Evolutionary conservation across 1,284 basidiomycete species (phyloP).

Genomic region (Entoloma clypeatum): DNA sequence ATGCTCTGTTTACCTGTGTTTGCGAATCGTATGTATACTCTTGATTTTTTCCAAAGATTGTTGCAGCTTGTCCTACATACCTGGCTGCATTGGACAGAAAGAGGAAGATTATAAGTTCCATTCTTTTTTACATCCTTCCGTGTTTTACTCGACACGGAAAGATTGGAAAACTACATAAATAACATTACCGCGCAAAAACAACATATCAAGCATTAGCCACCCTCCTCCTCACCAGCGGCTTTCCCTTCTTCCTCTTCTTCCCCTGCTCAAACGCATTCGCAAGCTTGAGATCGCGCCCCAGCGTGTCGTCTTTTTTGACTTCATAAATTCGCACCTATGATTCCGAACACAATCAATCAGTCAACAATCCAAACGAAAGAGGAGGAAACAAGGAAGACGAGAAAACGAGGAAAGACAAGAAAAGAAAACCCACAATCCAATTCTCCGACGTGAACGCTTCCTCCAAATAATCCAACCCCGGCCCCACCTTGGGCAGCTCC

Average conservation of each 20-base stretch:
- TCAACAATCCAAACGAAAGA: no score
- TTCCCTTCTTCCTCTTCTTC: slow-evolving; percentile 80
- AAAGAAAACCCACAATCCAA: slow-evolving; percentile 75
- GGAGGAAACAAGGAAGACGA: slow-evolving; percentile 3
- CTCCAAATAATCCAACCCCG: slow-evolving; percentile 84
- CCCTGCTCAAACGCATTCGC: slow-evolving; percentile 85
- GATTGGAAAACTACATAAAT: no score
- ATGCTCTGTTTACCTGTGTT: no score
- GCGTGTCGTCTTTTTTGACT: slow-evolving; percentile 91
- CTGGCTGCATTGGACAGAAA: no score
- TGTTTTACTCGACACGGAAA: no score
- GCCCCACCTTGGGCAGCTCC: slow-evolving; percentile 69
- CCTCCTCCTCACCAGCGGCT: slow-evolving; percentile 58
- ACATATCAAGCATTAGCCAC: slow-evolving; percentile 35
- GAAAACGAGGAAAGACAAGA: slow-evolving; percentile 3
- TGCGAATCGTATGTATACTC: no score
- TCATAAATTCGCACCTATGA: slow-evolving; percentile 92
- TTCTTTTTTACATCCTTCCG: no score
- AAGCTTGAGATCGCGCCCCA: slow-evolving; percentile 84
- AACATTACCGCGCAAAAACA: no score
- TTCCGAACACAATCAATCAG: no score
- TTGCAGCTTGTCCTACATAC: no score
- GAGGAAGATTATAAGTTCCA: no score
- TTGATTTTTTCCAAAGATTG: no score
- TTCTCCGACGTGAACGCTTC: slow-evolving; percentile 98